These are phyloP conservation scores for Colletotrichum lini DNA, from an alignment of 2,329 filamentous ascomycete species.

Conservation along the genomic window DNA sequence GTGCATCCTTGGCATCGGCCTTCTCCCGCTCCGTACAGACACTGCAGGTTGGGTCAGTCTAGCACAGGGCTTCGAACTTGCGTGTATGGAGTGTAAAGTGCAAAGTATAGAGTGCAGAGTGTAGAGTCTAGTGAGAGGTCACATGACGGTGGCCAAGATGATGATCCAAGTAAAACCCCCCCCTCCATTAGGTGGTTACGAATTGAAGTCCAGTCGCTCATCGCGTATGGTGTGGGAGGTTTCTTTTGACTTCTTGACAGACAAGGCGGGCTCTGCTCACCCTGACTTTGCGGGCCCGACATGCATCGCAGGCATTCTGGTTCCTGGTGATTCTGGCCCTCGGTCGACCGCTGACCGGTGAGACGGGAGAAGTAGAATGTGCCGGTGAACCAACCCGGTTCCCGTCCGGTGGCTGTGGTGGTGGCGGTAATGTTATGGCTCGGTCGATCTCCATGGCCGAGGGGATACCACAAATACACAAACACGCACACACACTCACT, in stretches of 20 bases:
- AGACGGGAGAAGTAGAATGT: constrained; percentile 19
- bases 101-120: no score
- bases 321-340: constrained; percentile 39
- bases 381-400: constrained; percentile 16
- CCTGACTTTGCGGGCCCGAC: constrained; percentile 49
- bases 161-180: no score
- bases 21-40: constrained; percentile 37
- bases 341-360: constrained; percentile 19
- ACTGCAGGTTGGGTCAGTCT: constrained; percentile 39
- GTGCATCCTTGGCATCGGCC: constrained; percentile 45
- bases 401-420: not conserved
- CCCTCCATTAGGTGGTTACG: no score
- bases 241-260: not conserved
- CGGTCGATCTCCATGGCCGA: constrained; percentile 32
- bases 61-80: no score
- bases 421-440: not conserved
- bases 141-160: not conserved
- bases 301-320: constrained; percentile 50
- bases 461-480: not conserved
- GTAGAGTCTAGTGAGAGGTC: no score
- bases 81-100: no score
- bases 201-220: no score
- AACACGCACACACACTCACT: no score
- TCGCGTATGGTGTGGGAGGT: no score
- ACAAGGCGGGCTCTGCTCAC: constrained; percentile 20